These are phyloP conservation scores for Fomitiporia mediterranea DNA, from an alignment of 1,284 basidiomycete species.

Conservation along the genomic window DNA sequence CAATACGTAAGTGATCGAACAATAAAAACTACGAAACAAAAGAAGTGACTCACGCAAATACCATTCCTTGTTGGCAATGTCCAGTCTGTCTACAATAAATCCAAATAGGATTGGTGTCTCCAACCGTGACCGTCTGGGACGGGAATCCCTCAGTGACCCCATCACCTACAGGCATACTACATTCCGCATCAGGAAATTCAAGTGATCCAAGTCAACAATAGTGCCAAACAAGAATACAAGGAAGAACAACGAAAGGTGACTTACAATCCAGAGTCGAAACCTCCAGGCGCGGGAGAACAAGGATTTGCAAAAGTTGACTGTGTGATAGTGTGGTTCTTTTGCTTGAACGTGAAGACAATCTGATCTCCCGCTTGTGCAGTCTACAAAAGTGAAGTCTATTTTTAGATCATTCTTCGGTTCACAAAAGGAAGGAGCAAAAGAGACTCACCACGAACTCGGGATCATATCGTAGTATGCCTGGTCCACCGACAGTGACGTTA, in stretches of 20 bases:
- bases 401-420: no score
- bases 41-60: constrained; percentile 39
- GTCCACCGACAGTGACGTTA: constrained; percentile 49
- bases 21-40: background rate
- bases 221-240: background rate
- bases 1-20: background rate
- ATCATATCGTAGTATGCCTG: constrained; percentile 39
- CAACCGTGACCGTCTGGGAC: constrained; percentile 39
- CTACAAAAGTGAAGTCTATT: constrained; percentile 34
- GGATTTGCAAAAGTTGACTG: constrained; percentile 52
- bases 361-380: constrained; percentile 42
- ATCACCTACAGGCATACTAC: constrained; percentile 47
- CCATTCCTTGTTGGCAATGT: constrained; percentile 55
- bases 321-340: constrained; percentile 62
- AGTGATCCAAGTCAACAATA: no score
- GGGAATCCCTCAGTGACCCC: constrained; percentile 42
- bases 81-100: constrained; percentile 44
- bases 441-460: constrained; percentile 45
- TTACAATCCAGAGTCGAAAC: constrained; percentile 59
- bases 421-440: no score
- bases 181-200: constrained; percentile 7
- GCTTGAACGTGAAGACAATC: constrained; percentile 50
- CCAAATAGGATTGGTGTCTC: constrained; percentile 52
- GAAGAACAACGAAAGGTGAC: constrained; percentile 22
- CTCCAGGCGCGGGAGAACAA: constrained; percentile 38